These are phyloP conservation scores for Lactarius hatsudake DNA, from an alignment of 768 basidiomycete species.

Conservation along the genomic window DNA sequence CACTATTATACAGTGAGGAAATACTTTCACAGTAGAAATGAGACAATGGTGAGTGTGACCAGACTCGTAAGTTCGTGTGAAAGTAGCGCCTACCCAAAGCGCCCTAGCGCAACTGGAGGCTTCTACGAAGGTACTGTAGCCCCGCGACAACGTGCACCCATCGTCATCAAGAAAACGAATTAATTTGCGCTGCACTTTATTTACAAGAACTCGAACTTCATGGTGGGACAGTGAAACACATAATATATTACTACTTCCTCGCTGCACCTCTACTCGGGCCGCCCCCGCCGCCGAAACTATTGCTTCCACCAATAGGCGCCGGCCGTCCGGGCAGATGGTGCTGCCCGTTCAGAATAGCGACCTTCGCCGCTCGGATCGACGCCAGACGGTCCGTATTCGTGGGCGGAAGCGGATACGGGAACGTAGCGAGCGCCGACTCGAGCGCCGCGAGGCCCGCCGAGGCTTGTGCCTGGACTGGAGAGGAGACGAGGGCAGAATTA, in stretches of 20 bases:
- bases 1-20: no score
- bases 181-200: not conserved
- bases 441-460: not conserved
- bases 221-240: not conserved
- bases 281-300: not conserved
- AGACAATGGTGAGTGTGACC: no score
- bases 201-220: not conserved
- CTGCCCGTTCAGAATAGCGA: conserved; percentile 5
- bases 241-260: not conserved
- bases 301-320: not conserved
- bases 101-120: no score
- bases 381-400: not conserved
- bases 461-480: not conserved
- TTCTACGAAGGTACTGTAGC: no score
- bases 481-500: not conserved
- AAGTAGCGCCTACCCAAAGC: no score
- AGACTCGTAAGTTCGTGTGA: no score
- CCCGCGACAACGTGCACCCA: not conserved
- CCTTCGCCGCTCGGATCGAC: conserved; percentile 13
- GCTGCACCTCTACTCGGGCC: not conserved
- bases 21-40: no score
- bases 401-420: not conserved
- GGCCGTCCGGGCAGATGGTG: not conserved
- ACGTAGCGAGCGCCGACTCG: not conserved
- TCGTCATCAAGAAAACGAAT: not conserved